Conservation (phyloP, 2,329 filamentous ascomycete genomes). For the Aspergillus sp. region DNA sequence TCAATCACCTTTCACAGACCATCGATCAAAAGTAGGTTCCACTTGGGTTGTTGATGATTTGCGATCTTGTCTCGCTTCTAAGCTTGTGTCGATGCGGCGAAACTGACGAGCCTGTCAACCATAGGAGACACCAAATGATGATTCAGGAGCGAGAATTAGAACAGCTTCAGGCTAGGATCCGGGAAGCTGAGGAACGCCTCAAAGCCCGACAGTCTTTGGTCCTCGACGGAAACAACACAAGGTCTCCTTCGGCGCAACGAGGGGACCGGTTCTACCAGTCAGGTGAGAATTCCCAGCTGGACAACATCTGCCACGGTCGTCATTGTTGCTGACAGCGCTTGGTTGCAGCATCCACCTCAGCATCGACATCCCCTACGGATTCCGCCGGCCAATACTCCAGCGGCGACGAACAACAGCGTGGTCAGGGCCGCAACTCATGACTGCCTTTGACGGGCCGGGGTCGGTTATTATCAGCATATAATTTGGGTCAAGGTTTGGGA, state of each 20-base stretch:
- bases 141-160: constrained; percentile 78
- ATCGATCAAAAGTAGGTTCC: constrained; percentile 75
- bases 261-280: constrained; percentile 23
- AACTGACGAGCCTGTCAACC: constrained; percentile 5
- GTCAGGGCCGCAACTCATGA: constrained; percentile 22
- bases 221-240: constrained; percentile 14
- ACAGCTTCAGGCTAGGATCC: constrained; percentile 78
- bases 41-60: constrained; percentile 3
- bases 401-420: constrained; percentile 26
- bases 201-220: constrained; percentile 40
- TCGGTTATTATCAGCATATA: constrained; percentile 17
- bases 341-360: constrained; percentile 18
- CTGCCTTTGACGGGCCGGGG: constrained; percentile 7
- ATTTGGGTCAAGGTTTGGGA: constrained; percentile 19
- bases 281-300: constrained; percentile 20
- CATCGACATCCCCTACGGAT: constrained; percentile 25
- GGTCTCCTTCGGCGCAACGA: constrained; percentile 16
- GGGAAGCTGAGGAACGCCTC: constrained; percentile 80
- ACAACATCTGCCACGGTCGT: constrained; percentile 2
- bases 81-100: not conserved
- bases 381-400: constrained; percentile 25
- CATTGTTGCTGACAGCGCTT: constrained; percentile 13
- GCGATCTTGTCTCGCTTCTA: not conserved
- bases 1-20: constrained; percentile 71
- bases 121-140: constrained; percentile 76